Evolutionary conservation across 2,329 filamentous ascomycete genomes (phyloP).

Genomic region (Thielaviopsis musarum): DNA sequence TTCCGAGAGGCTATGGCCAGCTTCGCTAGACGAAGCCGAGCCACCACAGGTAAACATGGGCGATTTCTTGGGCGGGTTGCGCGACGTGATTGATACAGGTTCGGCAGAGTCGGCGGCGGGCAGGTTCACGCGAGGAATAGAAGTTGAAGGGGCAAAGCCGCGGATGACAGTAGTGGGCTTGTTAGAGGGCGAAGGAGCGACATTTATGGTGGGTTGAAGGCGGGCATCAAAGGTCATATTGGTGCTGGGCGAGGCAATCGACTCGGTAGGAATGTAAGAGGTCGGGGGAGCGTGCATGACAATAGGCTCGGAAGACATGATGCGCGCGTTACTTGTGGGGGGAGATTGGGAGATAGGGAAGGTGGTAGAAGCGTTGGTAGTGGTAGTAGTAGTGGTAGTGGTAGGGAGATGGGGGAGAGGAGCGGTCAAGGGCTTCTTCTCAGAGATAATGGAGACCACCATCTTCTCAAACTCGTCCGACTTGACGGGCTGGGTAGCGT

Average conservation of each 20-base stretch:
- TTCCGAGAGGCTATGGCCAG: conserved; percentile 30
- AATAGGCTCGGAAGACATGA: conserved; percentile 15
- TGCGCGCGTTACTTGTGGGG: conserved; percentile 18
- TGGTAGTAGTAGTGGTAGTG: conserved; percentile 8
- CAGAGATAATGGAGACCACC: conserved; percentile 81
- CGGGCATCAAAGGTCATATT: conserved; percentile 20
- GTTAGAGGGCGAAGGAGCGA: neutral
- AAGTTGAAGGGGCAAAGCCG: conserved; percentile 58
- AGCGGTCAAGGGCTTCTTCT: conserved; percentile 50
- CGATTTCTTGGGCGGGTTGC: conserved; percentile 48
- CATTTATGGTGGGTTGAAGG: neutral
- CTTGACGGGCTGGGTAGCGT: conserved; percentile 48
- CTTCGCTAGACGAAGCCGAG: conserved; percentile 58
- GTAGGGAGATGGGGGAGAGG: conserved; percentile 27
- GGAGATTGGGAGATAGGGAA: conserved; percentile 18
- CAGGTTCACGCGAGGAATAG: conserved; percentile 6
- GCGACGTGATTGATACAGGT: conserved; percentile 29
- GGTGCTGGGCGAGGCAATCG: conserved; percentile 15
- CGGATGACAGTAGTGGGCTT: conserved; percentile 32
- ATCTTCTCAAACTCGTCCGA: conserved; percentile 81
- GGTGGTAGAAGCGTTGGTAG: conserved; percentile 23
- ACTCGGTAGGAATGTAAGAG: conserved; percentile 10
- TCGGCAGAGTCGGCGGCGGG: conserved; percentile 20
- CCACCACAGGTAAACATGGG: conserved; percentile 57
- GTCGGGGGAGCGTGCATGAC: conserved; percentile 16